A percentile compares a stretch with the other conserved stretches of the same genome.
Conservation (phyloP, 768 basidiomycete genomes). For the Leccinum broughii region DNA sequence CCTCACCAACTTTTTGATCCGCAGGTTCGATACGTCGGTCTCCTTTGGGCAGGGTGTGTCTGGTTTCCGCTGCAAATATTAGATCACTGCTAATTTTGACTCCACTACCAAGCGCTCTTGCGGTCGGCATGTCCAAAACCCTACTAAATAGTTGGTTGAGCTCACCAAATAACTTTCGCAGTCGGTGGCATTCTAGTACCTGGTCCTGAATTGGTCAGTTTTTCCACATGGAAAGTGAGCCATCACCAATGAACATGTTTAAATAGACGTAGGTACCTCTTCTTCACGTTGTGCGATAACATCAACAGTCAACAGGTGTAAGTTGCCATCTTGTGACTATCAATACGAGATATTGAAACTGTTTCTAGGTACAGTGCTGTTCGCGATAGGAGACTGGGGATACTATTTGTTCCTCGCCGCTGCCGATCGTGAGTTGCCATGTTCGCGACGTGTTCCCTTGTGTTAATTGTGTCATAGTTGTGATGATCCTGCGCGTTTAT, state of each 20-base stretch:
- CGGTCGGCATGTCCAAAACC: background rate
- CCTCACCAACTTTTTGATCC: background rate
- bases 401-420: background rate
- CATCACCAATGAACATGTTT: background rate
- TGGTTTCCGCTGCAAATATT: background rate
- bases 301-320: background rate
- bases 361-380: background rate
- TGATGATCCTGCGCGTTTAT: constrained; percentile 1
- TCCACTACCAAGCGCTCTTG: background rate
- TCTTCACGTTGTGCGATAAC: background rate
- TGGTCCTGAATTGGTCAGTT: background rate
- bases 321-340: background rate
- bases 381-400: background rate
- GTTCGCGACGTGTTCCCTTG: background rate
- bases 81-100: background rate
- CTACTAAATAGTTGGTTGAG: background rate
- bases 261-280: background rate
- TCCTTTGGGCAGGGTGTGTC: background rate
- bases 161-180: background rate
- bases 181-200: background rate
- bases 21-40: background rate
- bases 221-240: too few species aligned
- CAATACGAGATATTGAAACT: background rate
- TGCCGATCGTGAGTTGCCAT: background rate
- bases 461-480: background rate